Conservation (phyloP, 352 stramenopile species). For the Elongisporangium senticosum region DNA sequence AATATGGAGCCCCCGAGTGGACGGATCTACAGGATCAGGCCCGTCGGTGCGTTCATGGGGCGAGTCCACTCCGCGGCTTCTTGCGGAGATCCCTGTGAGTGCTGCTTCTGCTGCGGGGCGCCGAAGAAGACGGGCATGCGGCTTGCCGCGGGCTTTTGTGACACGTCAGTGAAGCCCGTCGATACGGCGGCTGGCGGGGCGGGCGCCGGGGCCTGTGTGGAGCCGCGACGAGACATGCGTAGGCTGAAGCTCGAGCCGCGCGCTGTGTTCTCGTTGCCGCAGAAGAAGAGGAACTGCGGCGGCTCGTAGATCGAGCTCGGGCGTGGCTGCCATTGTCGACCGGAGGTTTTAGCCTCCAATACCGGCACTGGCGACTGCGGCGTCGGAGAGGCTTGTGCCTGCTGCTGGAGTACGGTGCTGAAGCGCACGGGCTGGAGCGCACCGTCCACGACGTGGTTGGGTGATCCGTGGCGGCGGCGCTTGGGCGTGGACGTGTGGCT, state of each 20-base stretch:
- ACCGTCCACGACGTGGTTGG: not conserved
- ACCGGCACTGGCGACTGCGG: conserved; percentile 1
- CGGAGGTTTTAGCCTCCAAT: not conserved
- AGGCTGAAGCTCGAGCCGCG: conserved; percentile 10
- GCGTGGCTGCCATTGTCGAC: conserved; percentile 2
- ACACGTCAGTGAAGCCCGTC: not conserved
- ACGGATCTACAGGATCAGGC: not conserved
- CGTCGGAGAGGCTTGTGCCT: conserved; percentile 1
- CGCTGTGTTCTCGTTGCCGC: conserved; percentile 41
- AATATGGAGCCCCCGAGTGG: not conserved
- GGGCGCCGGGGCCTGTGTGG: not conserved
- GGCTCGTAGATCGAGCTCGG: conserved; percentile 39
- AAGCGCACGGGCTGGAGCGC: not conserved
- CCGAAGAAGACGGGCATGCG: conserved; percentile 70
- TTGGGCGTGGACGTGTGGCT: conserved; percentile 10
- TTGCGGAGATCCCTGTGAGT: not conserved
- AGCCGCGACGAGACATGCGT: not conserved
- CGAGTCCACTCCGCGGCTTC: not conserved
- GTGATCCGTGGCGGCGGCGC: conserved; percentile 5
- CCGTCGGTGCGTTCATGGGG: not conserved
- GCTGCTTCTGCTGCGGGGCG: not conserved
- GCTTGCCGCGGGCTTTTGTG: not conserved
- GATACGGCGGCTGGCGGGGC: too few species aligned
- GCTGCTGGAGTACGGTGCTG: conserved; percentile 1
- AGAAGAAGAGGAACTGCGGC: conserved; percentile 77